Evolutionary conservation across 352 stramenopile genomes (phyloP), one percentile per base, ranked within the genome.

Genomic region (Pythium apleroticum): DNA sequence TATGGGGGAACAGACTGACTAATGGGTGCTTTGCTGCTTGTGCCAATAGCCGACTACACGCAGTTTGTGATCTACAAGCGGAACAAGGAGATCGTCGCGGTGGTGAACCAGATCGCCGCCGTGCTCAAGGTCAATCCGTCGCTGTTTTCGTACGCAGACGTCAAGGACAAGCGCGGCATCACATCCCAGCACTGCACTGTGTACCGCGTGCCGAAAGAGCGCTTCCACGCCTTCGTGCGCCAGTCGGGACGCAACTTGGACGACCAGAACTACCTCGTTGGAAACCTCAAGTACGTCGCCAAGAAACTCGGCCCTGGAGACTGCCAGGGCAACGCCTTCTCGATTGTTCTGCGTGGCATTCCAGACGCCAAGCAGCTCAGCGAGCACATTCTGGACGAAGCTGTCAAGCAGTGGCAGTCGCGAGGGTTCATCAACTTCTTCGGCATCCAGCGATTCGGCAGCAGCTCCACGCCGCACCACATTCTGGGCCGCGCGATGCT

Each of bases 361-460:
- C 79, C 84, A 1, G 65, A 84, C 7, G 71, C 86, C n/a, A 79
- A 89, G 25, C 65, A 91, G 22, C 39, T 77, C 10, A 66, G 69
- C 1, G 57, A 68, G 4, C 67, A 72, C 15, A 63, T 72, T 0
- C 63, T 91, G 6, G 37, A 64, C 0, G 63, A 71, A 0, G 64
- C 78, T 12, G 66, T 96, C 3, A 24, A 52, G 8, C 59, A 56
- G 25, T 97, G 90, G 86, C 57, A 75, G 27, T 37, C 45, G 10
- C 69, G 72, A 28, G 96, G 97, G 4, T 99, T 99, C 68, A 91
- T 98, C 59, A 99, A 99, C 69, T 99, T 98, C 77, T 98, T 98
- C 72, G 96, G 97, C 10, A 89, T 98, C 63, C 94, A 98, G 72
- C 81, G 91, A 77, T 99, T 98, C 75, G 96, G 82, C 73, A 97